These are phyloP conservation scores for Cardamine resedifolia DNA, from an alignment of 345 rosid genomes.

Conservation along the genomic window DNA sequence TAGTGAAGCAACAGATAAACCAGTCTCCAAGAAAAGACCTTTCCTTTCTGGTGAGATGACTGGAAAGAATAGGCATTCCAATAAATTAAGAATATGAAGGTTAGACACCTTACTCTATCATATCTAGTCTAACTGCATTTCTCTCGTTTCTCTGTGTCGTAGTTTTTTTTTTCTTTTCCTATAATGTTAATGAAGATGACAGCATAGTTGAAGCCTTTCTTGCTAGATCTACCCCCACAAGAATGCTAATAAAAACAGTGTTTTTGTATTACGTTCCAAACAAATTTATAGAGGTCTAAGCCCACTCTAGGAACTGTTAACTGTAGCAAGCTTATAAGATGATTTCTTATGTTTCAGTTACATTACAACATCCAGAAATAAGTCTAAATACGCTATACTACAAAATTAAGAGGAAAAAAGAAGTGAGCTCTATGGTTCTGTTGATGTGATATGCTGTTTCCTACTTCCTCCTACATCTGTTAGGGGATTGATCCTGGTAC, in stretches of 20 bases:
- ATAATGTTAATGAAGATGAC: slow-evolving; percentile 2
- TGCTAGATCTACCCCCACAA: slow-evolving; percentile 14
- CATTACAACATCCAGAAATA: slow-evolving; percentile 18
- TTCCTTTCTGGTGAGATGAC: slow-evolving; percentile 47
- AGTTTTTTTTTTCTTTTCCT: no score
- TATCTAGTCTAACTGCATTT: background rate
- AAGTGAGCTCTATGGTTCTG: slow-evolving; percentile 12
- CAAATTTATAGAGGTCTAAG: slow-evolving; percentile 12
- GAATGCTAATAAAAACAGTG: background rate
- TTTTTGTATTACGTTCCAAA: slow-evolving; percentile 5
- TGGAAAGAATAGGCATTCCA: slow-evolving; percentile 48
- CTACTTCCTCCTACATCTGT: slow-evolving; percentile 25
- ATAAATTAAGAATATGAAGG: slow-evolving; percentile 42
- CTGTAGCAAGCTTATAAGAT: slow-evolving; percentile 18
- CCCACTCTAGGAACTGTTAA: slow-evolving; percentile 3
- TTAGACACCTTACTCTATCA: slow-evolving; percentile 14
- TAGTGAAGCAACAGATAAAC: slow-evolving; percentile 37
- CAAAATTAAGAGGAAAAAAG: background rate
- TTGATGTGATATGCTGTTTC: slow-evolving; percentile 31
- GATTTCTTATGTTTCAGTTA: slow-evolving; percentile 16
- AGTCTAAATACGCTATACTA: slow-evolving; percentile 26
- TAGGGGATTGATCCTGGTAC: slow-evolving; percentile 43
- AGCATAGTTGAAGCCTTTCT: background rate
- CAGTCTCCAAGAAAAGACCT: slow-evolving; percentile 38
- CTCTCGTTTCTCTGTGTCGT: background rate